phyloP scores from a whole-genome alignment of 805 yeast species.

The Kodamaea jinghongensis region DNA sequence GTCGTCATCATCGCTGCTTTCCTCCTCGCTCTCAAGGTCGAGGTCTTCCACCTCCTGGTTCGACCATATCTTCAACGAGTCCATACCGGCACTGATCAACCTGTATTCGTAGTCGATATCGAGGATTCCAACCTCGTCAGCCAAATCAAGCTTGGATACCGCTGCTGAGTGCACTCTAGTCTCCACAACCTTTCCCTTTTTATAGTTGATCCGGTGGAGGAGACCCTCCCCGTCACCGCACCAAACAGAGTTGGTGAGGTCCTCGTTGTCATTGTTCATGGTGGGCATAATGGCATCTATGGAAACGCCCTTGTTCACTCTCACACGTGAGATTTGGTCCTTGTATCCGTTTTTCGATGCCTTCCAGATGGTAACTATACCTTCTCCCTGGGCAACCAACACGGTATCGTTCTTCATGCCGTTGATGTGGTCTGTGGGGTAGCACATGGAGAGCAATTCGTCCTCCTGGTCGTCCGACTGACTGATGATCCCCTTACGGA shows the following conservation, averaged over 20 bases:
- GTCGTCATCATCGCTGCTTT: constrained; percentile 13
- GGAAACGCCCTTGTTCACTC: constrained; percentile 64
- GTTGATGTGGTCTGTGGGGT: constrained; percentile 50
- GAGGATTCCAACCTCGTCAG: constrained; percentile 72
- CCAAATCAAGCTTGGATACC: constrained; percentile 30
- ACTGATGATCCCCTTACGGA: constrained; percentile 63
- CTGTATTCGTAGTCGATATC: constrained; percentile 83
- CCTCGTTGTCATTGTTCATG: constrained; percentile 50
- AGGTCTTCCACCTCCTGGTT: constrained; percentile 23
- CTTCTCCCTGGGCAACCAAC: constrained; percentile 88
- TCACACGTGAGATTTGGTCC: constrained; percentile 80
- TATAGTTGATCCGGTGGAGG: constrained; percentile 64
- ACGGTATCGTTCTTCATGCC: constrained; percentile 56
- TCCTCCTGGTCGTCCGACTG: constrained; percentile 91
- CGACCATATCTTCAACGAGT: constrained; percentile 74
- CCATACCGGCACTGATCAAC: constrained; percentile 81
- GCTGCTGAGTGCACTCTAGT: constrained; percentile 60
- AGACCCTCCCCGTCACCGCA: constrained; percentile 79
- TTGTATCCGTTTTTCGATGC: constrained; percentile 61
- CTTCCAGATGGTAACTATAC: constrained; percentile 84
- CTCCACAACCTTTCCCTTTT: constrained; percentile 61
- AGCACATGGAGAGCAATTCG: constrained; percentile 75
- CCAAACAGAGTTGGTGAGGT: constrained; percentile 54
- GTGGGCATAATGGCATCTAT: constrained; percentile 67
- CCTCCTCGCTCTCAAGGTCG: constrained; percentile 15